Evolutionary conservation across 2,329 filamentous ascomycete genomes (phyloP).

Genomic region (Rhynchosporium agropyri): DNA sequence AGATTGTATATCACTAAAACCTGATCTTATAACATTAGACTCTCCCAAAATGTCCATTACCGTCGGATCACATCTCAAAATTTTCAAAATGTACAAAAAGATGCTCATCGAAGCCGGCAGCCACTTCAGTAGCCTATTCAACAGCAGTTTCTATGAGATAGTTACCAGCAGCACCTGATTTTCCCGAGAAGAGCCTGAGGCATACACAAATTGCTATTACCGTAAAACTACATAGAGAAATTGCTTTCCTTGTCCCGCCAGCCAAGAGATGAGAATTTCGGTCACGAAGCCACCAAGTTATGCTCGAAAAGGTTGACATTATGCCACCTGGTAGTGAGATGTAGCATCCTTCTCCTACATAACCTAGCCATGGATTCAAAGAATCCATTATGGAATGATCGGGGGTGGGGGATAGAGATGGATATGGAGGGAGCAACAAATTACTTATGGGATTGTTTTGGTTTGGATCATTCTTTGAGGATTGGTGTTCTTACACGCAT

Average conservation of each 20-base stretch:
- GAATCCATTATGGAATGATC: too few species aligned
- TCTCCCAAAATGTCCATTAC: constrained; percentile 4
- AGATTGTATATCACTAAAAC: too few species aligned
- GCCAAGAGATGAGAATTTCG: not conserved
- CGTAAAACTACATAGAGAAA: constrained; percentile 2
- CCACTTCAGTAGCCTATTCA: constrained; percentile 24
- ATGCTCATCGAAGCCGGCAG: constrained; percentile 20
- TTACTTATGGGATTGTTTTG: too few species aligned
- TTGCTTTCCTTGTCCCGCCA: not conserved
- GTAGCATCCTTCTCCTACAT: constrained; percentile 13
- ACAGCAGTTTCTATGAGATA: constrained; percentile 10
- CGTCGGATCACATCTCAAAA: not conserved
- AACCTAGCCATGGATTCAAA: constrained; percentile 19
- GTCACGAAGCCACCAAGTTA: not conserved
- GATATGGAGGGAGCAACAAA: not conserved
- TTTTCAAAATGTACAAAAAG: constrained; percentile 20
- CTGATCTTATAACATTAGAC: not conserved
- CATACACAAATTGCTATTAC: constrained; percentile 1
- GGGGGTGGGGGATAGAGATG: not conserved
- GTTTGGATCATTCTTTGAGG: not conserved
- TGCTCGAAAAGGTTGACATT: constrained; percentile 16
- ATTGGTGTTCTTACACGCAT: constrained; percentile 1
- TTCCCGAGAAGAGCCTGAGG: not conserved
- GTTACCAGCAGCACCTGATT: not conserved
- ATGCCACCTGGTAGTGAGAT: constrained; percentile 22